A percentile compares a stretch with the other conserved stretches of the same genome.
phyloP scores from a whole-genome alignment of 768 basidiomycete species.

The Pulveroboletus sp. region DNA sequence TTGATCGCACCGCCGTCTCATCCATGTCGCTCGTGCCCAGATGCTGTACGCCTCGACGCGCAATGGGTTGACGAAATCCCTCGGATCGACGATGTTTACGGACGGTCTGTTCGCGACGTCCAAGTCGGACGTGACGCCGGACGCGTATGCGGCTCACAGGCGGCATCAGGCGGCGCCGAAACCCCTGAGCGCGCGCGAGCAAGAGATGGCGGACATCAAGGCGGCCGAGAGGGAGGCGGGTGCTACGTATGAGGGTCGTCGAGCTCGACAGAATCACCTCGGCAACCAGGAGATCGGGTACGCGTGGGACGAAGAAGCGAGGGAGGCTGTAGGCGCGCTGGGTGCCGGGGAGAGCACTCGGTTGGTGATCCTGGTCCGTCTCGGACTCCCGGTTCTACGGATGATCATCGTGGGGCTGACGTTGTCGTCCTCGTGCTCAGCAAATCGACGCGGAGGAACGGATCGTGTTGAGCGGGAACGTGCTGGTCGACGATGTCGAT shows the following conservation, averaged over 20 bases:
- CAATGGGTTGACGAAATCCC: conserved; percentile 59
- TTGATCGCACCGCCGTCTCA: neutral
- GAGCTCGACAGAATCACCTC: conserved; percentile 51
- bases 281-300: conserved; percentile 56
- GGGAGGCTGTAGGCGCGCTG: conserved; percentile 60
- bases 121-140: conserved; percentile 60
- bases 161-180: conserved; percentile 70
- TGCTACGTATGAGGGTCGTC: conserved; percentile 54
- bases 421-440: conserved; percentile 35
- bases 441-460: conserved; percentile 65
- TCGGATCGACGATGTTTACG: conserved; percentile 69
- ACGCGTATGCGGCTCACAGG: conserved; percentile 70
- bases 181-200: conserved; percentile 78
- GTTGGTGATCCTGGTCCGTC: conserved; percentile 63
- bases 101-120: conserved; percentile 77
- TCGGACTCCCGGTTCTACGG: neutral
- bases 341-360: conserved; percentile 43
- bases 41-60: conserved; percentile 89
- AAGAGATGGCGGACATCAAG: conserved; percentile 73
- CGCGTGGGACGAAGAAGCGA: conserved; percentile 62
- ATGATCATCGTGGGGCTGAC: no score
- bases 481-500: conserved; percentile 38
- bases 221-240: conserved; percentile 67
- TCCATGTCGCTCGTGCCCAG: conserved; percentile 34
- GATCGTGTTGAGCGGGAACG: conserved; percentile 45